Conservation (phyloP, 2,329 filamentous ascomycete genomes). For the Cordyceps fumosorosea region DNA sequence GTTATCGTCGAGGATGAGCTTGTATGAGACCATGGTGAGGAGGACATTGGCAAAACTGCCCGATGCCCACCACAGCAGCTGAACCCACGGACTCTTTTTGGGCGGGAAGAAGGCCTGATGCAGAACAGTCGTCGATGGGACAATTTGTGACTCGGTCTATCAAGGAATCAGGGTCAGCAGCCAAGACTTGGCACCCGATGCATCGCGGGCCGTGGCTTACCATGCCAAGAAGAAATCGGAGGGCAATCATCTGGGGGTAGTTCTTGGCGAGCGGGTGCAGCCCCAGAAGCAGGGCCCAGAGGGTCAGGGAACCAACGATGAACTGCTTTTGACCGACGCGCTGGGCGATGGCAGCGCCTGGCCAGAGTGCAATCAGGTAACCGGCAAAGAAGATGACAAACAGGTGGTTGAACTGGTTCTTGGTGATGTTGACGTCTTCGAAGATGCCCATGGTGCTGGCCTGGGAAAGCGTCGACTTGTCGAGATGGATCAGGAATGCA, state of each 20-base stretch:
- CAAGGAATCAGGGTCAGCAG: not conserved
- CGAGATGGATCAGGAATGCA: conserved; percentile 21
- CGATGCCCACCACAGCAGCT: conserved; percentile 24
- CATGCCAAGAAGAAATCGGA: conserved; percentile 21
- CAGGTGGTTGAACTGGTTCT: conserved; percentile 19
- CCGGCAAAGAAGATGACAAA: conserved; percentile 21
- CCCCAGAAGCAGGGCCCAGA: conserved; percentile 20
- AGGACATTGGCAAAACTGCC: conserved; percentile 23
- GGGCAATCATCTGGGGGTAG: conserved; percentile 18
- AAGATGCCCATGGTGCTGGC: conserved; percentile 22
- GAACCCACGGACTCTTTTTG: conserved; percentile 23
- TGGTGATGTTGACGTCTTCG: conserved; percentile 19
- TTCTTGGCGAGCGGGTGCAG: conserved; percentile 20
- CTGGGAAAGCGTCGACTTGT: conserved; percentile 20
- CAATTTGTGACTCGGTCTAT: conserved; percentile 23
- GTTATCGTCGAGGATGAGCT: conserved; percentile 20
- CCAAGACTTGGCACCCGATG: not conserved
- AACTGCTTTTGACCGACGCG: conserved; percentile 21
- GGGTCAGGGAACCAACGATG: conserved; percentile 17
- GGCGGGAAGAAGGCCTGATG: conserved; percentile 25
- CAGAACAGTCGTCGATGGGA: conserved; percentile 22
- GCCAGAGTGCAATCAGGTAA: conserved; percentile 21
- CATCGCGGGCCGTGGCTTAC: conserved; percentile 6
- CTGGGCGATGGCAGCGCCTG: conserved; percentile 18
- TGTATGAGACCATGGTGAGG: conserved; percentile 23